Base-by-base conservation (phyloP, 1,284 basidiomycete species). In the Meira nashicola region DNA sequence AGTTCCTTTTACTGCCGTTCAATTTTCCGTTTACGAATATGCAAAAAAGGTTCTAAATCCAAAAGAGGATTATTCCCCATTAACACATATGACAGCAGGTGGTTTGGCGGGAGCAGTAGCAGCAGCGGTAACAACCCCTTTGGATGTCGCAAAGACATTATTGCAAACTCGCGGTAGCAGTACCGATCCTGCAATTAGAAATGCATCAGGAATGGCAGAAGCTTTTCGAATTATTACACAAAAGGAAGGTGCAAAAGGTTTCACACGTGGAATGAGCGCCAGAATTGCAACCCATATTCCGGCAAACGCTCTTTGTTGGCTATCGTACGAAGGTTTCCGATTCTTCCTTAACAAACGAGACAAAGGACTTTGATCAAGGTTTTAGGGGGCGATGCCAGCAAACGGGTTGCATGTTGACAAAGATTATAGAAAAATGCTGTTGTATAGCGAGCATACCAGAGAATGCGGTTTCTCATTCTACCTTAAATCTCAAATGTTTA, bases 91-190 rank as follows among this genome's bases (percentile, higher is more conserved):
- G 62, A 82, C 88, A 39, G 88, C 92, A 0, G 95, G 95, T 53
- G 95, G 90, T 41, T 81, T 94, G 33, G 90, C 95, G 0, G 95
- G 95, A 51, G 95, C 86, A 23, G 86, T 97, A 11, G 95, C 93
- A 4, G 95, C 92, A 1, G 94, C 90, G 12, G 86, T 96, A 19
- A 98, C 95, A 23, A 98, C 91, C 12, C 95, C 95, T 2, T 82
- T 99, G 55, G 95, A 99, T 79, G 95, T 99, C n/a, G 92, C 92
- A 66, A 99, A 99, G 83, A 95, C 92, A 41, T 84, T 95, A 66
- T 81, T 99, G 39, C 95, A 99, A 80, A 98, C 95, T 28, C 84
- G 92, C 59, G 95, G 95, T 23, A 86, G 86, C 25, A 88, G 89
- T 38, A 80, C 82, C 3, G 93, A 97, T 73, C 77, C 83, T 9